Conservation (phyloP, 1,284 basidiomycete genomes). For the Cutaneotrichosporon sp. region DNA sequence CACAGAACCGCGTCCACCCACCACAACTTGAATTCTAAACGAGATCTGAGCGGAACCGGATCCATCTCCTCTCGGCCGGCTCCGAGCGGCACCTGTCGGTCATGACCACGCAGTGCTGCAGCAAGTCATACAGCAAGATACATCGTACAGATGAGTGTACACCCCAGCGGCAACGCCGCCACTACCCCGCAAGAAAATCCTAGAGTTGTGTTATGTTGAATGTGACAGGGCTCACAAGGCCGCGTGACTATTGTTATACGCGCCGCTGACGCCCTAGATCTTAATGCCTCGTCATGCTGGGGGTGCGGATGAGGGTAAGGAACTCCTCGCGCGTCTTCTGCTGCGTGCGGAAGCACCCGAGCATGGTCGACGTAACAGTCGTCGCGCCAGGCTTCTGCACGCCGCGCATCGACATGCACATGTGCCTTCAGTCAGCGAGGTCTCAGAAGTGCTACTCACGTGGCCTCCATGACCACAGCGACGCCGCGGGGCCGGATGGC, state of each 20-base stretch:
- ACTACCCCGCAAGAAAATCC: background rate
- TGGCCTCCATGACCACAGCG: conserved; percentile 99
- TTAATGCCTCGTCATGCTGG: conserved; percentile 41
- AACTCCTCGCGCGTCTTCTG: conserved; percentile 95
- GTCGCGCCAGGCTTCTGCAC: conserved; percentile 97
- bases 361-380: conserved; percentile 98
- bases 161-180: conserved; percentile 5
- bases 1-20: background rate
- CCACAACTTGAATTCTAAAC: too few species aligned
- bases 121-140: conserved; percentile 12
- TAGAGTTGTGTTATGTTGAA: background rate
- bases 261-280: background rate
- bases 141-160: conserved; percentile 34
- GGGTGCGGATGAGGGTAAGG: conserved; percentile 44
- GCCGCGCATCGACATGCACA: conserved; percentile 99
- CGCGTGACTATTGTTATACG: background rate
- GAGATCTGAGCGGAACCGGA: too few species aligned
- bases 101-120: background rate
- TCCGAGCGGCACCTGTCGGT: too few species aligned
- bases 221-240: background rate
- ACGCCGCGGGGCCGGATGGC: conserved; percentile 96
- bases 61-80: too few species aligned
- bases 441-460: too few species aligned
- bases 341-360: conserved; percentile 94
- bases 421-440: too few species aligned